Evolutionary conservation across 805 yeast genomes (phyloP), one percentile per base, ranked within the genome.

Genomic region (Kurtzmaniella fragi): DNA sequence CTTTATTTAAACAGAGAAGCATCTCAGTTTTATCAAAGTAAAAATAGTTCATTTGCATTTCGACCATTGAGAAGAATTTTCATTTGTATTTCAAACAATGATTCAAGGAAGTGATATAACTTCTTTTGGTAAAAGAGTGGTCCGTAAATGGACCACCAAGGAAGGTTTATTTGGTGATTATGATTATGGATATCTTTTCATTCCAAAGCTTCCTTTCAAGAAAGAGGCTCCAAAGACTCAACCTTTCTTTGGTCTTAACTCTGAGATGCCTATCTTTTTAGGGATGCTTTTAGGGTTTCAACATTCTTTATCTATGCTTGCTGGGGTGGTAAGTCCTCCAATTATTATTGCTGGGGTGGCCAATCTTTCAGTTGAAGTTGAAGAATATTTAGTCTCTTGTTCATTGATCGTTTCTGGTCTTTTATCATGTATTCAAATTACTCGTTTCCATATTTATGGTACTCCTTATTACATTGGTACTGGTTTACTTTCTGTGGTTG

Each of bases 151-250:
- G 64, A 78, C 91, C 45, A 84, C 95, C 28, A 75, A 70, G 42
- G 88, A 86, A 14, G 96, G 96, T 5, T 52, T 86, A 30, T 50
- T 89, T n/a, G 96, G 97, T 28, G 91, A 85, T 54, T 86, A 87
- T 54, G 88, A 89, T 66, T 89, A 89, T 51, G 77, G 71, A 15
- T 81, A 80, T 48, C 72, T 89, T 28, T 88, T 89, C 71, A 76
- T 83, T 2, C 97, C 97, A 7, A 74, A 76, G 17, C 51, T 89
- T 40, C 96, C 96, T 1, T 88, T 84, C 62, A 38, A 56, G 47
- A 66, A 56, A 49, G 64, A 47, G 49, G 60, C 54, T 46, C 61
- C 66, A 17, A 75, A 74, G 39, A 64, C 77, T 2, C 88, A 83
- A 52, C 95, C 95, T 0, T 89, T 89, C 62, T 90, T 88, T 51